phyloP scores from a whole-genome alignment of 1,139 yeast species.

The Martiniozyma asiatica region DNA sequence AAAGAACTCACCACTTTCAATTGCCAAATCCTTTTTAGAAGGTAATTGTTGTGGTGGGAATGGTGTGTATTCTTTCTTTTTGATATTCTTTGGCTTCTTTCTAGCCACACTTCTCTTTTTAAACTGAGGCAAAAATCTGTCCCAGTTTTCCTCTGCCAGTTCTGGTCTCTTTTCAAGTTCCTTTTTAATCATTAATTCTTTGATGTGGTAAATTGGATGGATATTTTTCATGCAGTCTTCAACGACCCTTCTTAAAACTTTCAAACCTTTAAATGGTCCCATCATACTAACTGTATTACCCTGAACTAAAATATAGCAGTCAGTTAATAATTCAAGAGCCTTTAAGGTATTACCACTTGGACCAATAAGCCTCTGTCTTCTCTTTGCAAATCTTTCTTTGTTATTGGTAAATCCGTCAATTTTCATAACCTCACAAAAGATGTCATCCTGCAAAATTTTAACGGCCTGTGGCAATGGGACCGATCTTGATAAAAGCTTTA shows the following conservation, averaged over 20 bases:
- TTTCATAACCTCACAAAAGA: slow-evolving; percentile 93
- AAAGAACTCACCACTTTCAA: slow-evolving; percentile 98
- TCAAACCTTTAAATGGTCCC: slow-evolving; percentile 94
- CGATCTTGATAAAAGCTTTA: slow-evolving; percentile 85
- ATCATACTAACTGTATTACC: slow-evolving; percentile 95
- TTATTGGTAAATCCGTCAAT: slow-evolving; percentile 83
- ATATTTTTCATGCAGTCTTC: slow-evolving; percentile 96
- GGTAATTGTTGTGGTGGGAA: slow-evolving; percentile 98
- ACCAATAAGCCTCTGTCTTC: slow-evolving; percentile 94
- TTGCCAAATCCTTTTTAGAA: slow-evolving; percentile 92
- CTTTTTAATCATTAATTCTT: slow-evolving; percentile 94
- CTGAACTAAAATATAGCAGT: slow-evolving; percentile 89
- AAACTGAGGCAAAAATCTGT: slow-evolving; percentile 91
- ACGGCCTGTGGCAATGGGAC: slow-evolving; percentile 97
- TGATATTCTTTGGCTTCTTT: slow-evolving; percentile 61
- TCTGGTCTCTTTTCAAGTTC: slow-evolving; percentile 93
- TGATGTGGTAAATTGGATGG: slow-evolving; percentile 94
- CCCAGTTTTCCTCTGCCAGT: slow-evolving; percentile 93
- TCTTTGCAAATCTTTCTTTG: slow-evolving; percentile 86
- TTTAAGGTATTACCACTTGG: slow-evolving; percentile 95
- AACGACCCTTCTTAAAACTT: slow-evolving; percentile 84
- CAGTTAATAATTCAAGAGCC: slow-evolving; percentile 85
- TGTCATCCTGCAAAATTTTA: slow-evolving; percentile 79
- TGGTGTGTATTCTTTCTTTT: slow-evolving; percentile 84
- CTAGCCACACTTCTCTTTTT: slow-evolving; percentile 94